These are phyloP conservation scores for Ophiostoma sp. DNA, from an alignment of 2,329 filamentous ascomycete genomes.

Conservation along the genomic window DNA sequence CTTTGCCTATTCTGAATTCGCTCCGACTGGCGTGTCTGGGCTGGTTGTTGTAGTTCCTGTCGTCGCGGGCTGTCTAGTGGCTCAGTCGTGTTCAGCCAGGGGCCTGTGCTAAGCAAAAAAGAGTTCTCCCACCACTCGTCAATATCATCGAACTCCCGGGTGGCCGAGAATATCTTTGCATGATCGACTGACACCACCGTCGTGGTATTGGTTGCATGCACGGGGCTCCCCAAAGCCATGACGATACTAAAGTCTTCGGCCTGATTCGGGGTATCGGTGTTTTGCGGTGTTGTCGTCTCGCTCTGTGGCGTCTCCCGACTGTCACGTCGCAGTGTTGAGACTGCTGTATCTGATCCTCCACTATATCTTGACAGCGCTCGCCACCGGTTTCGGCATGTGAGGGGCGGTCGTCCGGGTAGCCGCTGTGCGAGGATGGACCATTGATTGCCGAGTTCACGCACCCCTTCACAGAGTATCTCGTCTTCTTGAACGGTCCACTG, in stretches of 20 bases:
- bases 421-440: constrained; percentile 16
- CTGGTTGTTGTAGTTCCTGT: not conserved
- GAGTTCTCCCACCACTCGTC: constrained; percentile 1
- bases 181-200: not conserved
- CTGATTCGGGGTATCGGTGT: not conserved
- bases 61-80: not conserved
- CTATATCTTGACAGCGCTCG: constrained; percentile 7
- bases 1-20: not conserved
- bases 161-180: not conserved
- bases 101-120: not conserved
- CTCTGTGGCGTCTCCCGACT: not conserved
- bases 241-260: not conserved
- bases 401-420: constrained; percentile 16
- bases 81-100: not conserved
- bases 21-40: not conserved
- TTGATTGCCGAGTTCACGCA: constrained; percentile 13
- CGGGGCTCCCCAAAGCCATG: not conserved
- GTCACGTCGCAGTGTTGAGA: not conserved
- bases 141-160: not conserved
- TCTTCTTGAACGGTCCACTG: constrained; percentile 17
- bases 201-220: not conserved
- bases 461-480: constrained; percentile 2
- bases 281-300: not conserved
- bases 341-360: not conserved
- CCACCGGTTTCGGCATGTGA: constrained; percentile 21